phyloP scores from a whole-genome alignment of 2,329 filamentous ascomycete genomes.

The Annulohypoxylon truncatum region DNA sequence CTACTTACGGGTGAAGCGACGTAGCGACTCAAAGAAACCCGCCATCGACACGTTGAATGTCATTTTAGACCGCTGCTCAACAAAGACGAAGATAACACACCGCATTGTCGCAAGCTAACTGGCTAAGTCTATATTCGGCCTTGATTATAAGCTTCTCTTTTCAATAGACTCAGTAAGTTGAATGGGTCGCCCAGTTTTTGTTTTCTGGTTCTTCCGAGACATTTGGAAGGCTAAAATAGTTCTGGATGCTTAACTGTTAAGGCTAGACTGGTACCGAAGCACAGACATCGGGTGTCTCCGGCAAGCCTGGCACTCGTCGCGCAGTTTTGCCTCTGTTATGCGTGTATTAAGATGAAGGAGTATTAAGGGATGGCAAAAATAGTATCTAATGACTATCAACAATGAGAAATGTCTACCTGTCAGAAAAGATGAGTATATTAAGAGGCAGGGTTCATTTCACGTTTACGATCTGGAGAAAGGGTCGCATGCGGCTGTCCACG shows the following conservation, averaged over 20 bases:
- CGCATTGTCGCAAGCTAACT: not conserved
- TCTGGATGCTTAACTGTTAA: not conserved
- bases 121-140: not conserved
- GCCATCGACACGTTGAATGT: not conserved
- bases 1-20: too few relatives aligned
- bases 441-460: not conserved
- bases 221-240: not conserved
- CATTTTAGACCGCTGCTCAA: conserved; percentile 2
- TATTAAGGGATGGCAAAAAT: conserved; percentile 16
- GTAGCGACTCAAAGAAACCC: not conserved
- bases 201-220: not conserved
- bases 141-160: not conserved
- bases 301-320: conserved; percentile 10
- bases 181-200: not conserved
- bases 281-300: not conserved
- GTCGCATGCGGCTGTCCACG: conserved; percentile 23
- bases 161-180: not conserved
- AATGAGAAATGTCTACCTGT: conserved; percentile 2
- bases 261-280: not conserved
- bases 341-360: conserved; percentile 6
- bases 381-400: conserved; percentile 9
- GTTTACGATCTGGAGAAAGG: conserved; percentile 26
- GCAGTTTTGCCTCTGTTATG: not conserved
- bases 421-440: not conserved
- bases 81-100: not conserved